These are phyloP conservation scores for Leccinum obscurum DNA, from an alignment of 768 basidiomycete species.

Conservation along the genomic window DNA sequence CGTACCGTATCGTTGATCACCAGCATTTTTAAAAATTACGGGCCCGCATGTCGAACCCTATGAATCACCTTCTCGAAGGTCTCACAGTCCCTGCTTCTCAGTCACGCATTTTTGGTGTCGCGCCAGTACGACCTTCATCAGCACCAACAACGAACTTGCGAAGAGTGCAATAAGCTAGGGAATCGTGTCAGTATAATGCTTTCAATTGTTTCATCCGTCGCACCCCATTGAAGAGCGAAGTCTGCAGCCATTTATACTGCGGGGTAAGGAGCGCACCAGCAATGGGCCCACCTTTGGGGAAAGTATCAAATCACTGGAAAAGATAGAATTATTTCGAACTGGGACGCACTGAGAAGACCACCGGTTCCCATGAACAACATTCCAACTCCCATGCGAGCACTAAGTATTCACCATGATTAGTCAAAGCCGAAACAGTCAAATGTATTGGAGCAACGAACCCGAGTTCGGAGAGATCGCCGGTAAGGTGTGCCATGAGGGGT, in stretches of 20 bases:
- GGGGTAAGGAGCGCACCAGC: neutral
- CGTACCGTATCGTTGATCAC: neutral
- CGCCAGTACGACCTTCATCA: neutral
- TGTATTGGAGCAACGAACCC: neutral
- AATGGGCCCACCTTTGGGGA: neutral
- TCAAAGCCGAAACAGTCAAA: neutral
- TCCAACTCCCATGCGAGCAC: neutral
- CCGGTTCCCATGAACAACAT: neutral
- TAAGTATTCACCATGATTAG: neutral
- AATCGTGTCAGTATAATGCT: neutral
- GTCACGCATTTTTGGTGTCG: neutral
- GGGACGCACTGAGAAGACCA: neutral
- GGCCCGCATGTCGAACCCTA: neutral
- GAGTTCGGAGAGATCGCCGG: neutral
- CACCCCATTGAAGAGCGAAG: neutral
- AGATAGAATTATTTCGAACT: neutral
- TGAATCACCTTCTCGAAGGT: neutral
- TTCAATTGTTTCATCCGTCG: neutral
- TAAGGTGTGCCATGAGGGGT: neutral
- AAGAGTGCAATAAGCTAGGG: neutral
- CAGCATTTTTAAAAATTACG: no score
- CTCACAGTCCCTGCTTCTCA: neutral
- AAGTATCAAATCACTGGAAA: neutral
- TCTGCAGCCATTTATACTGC: neutral
- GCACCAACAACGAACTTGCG: neutral